Base-by-base conservation (phyloP, 805 yeast genomes). In the Wickerhamiella brachini region DNA sequence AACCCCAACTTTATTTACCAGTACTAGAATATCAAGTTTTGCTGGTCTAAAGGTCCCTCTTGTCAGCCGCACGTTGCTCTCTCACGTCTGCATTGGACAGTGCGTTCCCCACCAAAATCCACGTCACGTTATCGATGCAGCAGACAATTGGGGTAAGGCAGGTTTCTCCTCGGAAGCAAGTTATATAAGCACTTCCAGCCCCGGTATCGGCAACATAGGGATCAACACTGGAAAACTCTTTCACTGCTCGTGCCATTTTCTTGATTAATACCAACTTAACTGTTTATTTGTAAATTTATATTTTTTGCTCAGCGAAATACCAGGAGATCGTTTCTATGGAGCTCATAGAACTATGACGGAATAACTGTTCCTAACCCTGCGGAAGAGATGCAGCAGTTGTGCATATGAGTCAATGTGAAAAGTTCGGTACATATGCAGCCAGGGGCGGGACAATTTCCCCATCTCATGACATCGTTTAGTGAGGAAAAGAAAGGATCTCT, bases 1-100 rank as follows among this genome's bases (percentile, higher is more conserved):
- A 57, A 59, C 29, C 71, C 71, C 4, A 23, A 49, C 12, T 64
- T 62, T 54, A 47, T 56, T 9, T 67, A 65, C 57, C 57, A 59
- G 51, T 65, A 64, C 45, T 66, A 52, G 18, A n/a, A 15, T 29
- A n/a, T n/a, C n/a, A n/a, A n/a, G n/a, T n/a, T n/a, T n/a, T n/a
- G n/a, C n/a, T n/a, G n/a, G n/a, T n/a, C n/a, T n/a, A n/a, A n/a
- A n/a, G n/a, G n/a, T n/a, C n/a, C n/a, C 12, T 29, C 12, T 29
- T 12, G 34, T 29, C 34, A 29, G 34, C 34, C 15, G 34, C 15
- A 12, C 31, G 10, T 26, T 26, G 9, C 31, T 26, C 31, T 26
- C 31, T 29, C 34, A 24, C 26, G 26, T 5, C 34, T 29, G 34
- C 34, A 29, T 29, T 15, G 12, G 15, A 9, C 5, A 15, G 12